These are phyloP conservation scores for Fusarium duplospermum DNA, from an alignment of 2,329 filamentous ascomycete genomes.

Conservation along the genomic window DNA sequence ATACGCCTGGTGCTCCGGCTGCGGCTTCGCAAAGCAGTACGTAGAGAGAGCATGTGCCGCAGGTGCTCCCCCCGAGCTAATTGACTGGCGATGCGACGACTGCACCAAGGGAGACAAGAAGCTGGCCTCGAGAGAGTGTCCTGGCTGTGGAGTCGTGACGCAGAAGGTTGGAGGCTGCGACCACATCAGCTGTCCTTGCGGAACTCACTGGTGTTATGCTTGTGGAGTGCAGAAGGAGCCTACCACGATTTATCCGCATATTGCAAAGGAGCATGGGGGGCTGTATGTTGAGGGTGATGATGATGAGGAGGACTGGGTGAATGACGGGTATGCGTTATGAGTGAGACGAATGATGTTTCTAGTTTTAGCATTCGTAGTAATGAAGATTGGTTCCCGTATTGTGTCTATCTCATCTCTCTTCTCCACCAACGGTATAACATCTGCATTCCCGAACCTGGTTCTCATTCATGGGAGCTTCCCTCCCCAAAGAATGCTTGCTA, in stretches of 20 bases:
- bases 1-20: slow-evolving; percentile 61
- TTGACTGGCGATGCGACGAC: slow-evolving; percentile 55
- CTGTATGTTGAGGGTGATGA: slow-evolving; percentile 37
- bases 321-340: slow-evolving; percentile 1
- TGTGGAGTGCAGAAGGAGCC: slow-evolving; percentile 47
- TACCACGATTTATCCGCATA: slow-evolving; percentile 52
- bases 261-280: slow-evolving; percentile 49
- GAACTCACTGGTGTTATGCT: slow-evolving; percentile 55
- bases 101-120: slow-evolving; percentile 42
- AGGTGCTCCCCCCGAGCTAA: slow-evolving; percentile 52
- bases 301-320: slow-evolving; percentile 31
- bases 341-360: neutral
- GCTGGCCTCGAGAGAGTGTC: slow-evolving; percentile 48
- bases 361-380: neutral
- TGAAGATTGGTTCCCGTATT: neutral
- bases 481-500: no score
- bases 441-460: no score
- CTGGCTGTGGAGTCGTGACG: slow-evolving; percentile 51
- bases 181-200: slow-evolving; percentile 54
- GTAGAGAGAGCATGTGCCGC: slow-evolving; percentile 58
- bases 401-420: neutral
- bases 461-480: no score
- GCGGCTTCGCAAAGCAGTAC: slow-evolving; percentile 55
- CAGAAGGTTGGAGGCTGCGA: slow-evolving; percentile 53
- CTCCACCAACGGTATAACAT: neutral